Percentiles rank a stretch among this genome's conserved stretches.
Evolutionary conservation across 345 rosid species (phyloP).

Genomic region (rapeseed (Brassica napus)): Da-Ae NC_063440.1:26671001-26671500

Average conservation of each 20-base stretch:
- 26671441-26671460: conserved; percentile 5
- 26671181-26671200: background rate
- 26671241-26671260: conserved; percentile 35
- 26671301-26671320: background rate
- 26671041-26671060: background rate
- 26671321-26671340: conserved; percentile 22
- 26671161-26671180: background rate
- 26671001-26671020: background rate
- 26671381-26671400: conserved; percentile 21
- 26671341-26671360: conserved; percentile 16
- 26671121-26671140: background rate
- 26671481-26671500: background rate
- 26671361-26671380: conserved; percentile 8
- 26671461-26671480: conserved; percentile 28
- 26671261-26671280: conserved; percentile 31
- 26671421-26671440: conserved; percentile 16
- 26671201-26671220: conserved; percentile 19
- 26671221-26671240: conserved; percentile 20
- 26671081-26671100: background rate
- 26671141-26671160: background rate
- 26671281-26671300: conserved; percentile 17
- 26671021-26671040: background rate
- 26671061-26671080: background rate
- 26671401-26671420: conserved; percentile 22
- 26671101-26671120: background rate